Evolutionary conservation across 2,329 filamentous ascomycete species (phyloP).

Genomic region (Ophiocordyceps camponoti-saundersi): DNA sequence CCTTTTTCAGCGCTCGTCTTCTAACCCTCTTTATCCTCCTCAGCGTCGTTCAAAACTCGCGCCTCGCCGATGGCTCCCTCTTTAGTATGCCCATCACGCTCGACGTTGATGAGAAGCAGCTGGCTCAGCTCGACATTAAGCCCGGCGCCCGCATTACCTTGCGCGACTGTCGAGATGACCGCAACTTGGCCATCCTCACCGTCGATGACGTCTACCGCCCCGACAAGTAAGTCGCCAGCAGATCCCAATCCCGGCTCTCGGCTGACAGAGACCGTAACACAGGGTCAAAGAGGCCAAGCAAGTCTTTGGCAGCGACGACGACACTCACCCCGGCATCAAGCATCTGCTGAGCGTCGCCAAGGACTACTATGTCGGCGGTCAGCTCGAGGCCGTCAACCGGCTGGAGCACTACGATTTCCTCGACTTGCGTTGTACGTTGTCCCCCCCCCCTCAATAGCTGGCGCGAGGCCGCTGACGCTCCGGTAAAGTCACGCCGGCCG

Average conservation of each 20-base stretch:
- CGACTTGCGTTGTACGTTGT: constrained; percentile 65
- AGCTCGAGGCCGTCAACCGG: constrained; percentile 86
- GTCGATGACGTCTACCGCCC: constrained; percentile 91
- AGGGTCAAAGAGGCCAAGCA: constrained; percentile 80
- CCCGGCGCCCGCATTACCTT: constrained; percentile 69
- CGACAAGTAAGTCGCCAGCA: constrained; percentile 59
- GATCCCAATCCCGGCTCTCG: neutral
- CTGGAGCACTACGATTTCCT: constrained; percentile 99
- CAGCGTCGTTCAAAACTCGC: constrained; percentile 77
- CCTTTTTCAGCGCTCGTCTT: neutral
- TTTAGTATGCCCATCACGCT: constrained; percentile 97
- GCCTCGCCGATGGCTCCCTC: constrained; percentile 73
- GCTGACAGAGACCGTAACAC: constrained; percentile 1
- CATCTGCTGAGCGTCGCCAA: constrained; percentile 68
- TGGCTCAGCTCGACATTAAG: constrained; percentile 62
- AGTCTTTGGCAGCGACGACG: constrained; percentile 84
- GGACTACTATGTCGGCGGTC: constrained; percentile 89
- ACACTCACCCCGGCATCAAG: constrained; percentile 81
- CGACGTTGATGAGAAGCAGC: constrained; percentile 59
- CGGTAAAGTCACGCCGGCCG: constrained; percentile 64
- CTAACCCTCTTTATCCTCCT: neutral
- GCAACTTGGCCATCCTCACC: constrained; percentile 87
- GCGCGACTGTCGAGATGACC: constrained; percentile 90
- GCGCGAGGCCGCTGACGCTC: constrained; percentile 2
- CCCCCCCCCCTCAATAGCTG: neutral